Percentiles rank a stretch among this genome's conserved stretches.
These are phyloP conservation scores for Apiotrichum montevideense DNA, from an alignment of 1,284 basidiomycete genomes.

Conservation along the genomic window DNA sequence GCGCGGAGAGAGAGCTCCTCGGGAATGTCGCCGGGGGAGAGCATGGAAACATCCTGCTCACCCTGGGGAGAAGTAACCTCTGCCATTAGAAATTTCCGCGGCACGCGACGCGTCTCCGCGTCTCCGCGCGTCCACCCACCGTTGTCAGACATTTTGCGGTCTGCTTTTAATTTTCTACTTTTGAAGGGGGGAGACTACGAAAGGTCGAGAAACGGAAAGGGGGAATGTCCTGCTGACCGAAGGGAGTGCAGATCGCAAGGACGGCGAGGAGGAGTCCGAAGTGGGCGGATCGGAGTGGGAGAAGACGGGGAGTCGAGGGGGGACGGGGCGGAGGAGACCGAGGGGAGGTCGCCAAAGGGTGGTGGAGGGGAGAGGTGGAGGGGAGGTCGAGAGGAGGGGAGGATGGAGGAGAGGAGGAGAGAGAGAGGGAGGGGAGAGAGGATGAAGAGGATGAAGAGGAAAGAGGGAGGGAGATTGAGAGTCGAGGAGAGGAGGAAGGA, in stretches of 20 bases:
- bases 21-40: constrained; percentile 6
- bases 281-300: neutral
- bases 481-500: neutral
- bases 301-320: neutral
- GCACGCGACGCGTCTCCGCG: neutral
- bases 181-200: neutral
- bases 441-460: neutral
- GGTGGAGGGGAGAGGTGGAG: no score
- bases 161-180: neutral
- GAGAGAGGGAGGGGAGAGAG: neutral
- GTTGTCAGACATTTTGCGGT: neutral
- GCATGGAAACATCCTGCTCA: neutral
- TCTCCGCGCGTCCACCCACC: neutral
- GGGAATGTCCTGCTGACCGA: no score
- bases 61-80: neutral
- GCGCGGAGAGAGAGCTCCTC: constrained; percentile 76
- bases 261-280: neutral
- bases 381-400: no score
- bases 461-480: no score
- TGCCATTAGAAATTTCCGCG: neutral
- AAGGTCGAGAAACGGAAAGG: neutral
- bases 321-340: neutral
- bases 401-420: neutral
- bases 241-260: no score
- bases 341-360: no score